Evolutionary conservation across 345 rosid species (phyloP).

Genomic region (Aquilaria yunnanensis): DNA sequence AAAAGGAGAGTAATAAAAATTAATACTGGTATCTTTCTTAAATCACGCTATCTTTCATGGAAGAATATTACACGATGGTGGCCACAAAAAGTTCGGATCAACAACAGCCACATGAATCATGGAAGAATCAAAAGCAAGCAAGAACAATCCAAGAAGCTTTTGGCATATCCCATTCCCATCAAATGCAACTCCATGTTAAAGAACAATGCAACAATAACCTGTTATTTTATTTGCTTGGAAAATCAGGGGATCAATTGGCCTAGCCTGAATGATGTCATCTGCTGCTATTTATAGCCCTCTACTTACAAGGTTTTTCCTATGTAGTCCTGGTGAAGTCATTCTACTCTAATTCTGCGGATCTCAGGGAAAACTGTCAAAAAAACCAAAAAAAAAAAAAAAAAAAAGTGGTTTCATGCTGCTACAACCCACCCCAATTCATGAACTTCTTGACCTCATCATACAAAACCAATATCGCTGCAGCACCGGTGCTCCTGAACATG

Average conservation of each 20-base stretch:
- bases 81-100: background rate
- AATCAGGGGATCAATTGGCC: slow-evolving; percentile 14
- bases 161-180: too few relatives aligned
- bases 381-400: slow-evolving; percentile 11
- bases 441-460: slow-evolving; percentile 85
- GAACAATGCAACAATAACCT: background rate
- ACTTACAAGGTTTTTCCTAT: slow-evolving; percentile 19
- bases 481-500: slow-evolving; percentile 86
- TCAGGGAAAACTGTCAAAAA: slow-evolving; percentile 3
- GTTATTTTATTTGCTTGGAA: slow-evolving; percentile 17
- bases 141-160: background rate
- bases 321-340: slow-evolving; percentile 11
- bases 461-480: slow-evolving; percentile 88
- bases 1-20: too few relatives aligned
- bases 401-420: slow-evolving; percentile 16
- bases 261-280: slow-evolving; percentile 6
- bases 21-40: too few relatives aligned
- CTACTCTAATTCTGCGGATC: slow-evolving; percentile 15
- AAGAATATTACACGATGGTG: background rate
- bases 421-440: slow-evolving; percentile 71
- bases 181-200: too few relatives aligned
- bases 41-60: background rate
- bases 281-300: slow-evolving; percentile 7
- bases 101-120: background rate
- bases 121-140: background rate